Conservation (phyloP, 371 early-diverging fungal genomes). For the Mycotypha africana region DNA sequence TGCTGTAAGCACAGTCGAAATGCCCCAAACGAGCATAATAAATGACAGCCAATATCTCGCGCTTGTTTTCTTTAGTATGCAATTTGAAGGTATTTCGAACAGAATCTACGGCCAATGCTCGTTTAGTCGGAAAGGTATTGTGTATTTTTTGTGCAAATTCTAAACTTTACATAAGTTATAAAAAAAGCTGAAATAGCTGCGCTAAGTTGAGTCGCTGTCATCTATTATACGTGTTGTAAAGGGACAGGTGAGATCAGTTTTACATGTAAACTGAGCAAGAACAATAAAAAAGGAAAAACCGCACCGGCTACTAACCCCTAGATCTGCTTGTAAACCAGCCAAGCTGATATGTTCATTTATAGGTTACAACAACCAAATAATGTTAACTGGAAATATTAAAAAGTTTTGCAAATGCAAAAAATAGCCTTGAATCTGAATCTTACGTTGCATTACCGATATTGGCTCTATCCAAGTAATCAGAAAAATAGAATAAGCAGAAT, state of each 20-base stretch:
- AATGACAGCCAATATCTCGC: slow-evolving; percentile 36
- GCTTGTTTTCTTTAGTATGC: slow-evolving; percentile 28
- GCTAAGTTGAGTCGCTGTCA: slow-evolving; percentile 18
- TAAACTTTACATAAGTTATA: slow-evolving; percentile 24
- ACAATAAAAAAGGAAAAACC: no score
- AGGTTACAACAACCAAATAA: no score
- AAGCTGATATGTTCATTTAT: no score
- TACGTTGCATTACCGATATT: slow-evolving; percentile 40
- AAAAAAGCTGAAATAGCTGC: slow-evolving; percentile 26
- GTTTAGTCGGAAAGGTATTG: neutral
- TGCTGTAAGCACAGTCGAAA: slow-evolving; percentile 21
- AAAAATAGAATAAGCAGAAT: slow-evolving; percentile 39
- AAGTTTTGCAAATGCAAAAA: no score
- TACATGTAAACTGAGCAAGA: no score
- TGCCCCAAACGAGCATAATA: slow-evolving; percentile 42
- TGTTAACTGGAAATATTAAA: no score
- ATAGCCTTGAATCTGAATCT: no score
- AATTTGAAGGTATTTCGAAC: slow-evolving; percentile 41
- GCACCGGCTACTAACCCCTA: slow-evolving; percentile 11
- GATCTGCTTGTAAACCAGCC: slow-evolving; percentile 19
- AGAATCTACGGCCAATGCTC: slow-evolving; percentile 20
- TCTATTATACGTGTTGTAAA: slow-evolving; percentile 22
- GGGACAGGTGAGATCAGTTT: no score
- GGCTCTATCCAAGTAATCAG: slow-evolving; percentile 29
- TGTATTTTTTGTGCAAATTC: neutral